These are phyloP conservation scores for Ballota nigra DNA, from an alignment of 257 asterid genomes.

Conservation along the genomic window DNA sequence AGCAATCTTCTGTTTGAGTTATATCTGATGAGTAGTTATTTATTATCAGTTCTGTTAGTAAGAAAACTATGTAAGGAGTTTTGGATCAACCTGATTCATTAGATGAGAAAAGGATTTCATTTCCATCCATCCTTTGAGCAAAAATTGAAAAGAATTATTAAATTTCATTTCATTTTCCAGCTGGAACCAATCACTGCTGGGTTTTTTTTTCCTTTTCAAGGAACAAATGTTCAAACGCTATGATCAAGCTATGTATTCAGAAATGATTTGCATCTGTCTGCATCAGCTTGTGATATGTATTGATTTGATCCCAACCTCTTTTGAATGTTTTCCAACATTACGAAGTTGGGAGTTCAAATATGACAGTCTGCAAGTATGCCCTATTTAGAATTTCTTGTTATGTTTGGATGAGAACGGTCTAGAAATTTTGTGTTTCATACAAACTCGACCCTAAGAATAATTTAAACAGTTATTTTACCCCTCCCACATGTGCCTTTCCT, in stretches of 20 bases:
- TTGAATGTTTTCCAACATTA: neutral
- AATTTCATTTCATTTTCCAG: neutral
- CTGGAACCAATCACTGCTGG: neutral
- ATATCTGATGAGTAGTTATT: neutral
- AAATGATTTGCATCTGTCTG: neutral
- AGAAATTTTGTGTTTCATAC: neutral
- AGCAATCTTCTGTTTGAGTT: neutral
- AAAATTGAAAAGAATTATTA: neutral
- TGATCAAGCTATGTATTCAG: neutral
- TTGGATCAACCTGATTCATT: neutral
- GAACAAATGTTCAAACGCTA: constrained; percentile 1
- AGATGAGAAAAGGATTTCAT: neutral
- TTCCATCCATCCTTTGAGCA: neutral
- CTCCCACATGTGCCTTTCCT: neutral
- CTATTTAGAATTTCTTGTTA: neutral
- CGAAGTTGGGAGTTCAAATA: neutral
- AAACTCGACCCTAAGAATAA: neutral
- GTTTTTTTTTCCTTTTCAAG: neutral
- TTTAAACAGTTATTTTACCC: neutral
- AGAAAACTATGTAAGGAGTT: neutral
- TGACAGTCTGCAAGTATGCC: constrained; percentile 2
- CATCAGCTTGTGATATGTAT: constrained; percentile 11
- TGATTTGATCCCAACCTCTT: neutral
- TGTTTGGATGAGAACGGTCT: constrained; percentile 1
- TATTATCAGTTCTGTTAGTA: neutral